These are phyloP conservation scores for Vitis cinerea DNA, from an alignment of 164 flowering plant species.

Conservation along the genomic window DNA sequence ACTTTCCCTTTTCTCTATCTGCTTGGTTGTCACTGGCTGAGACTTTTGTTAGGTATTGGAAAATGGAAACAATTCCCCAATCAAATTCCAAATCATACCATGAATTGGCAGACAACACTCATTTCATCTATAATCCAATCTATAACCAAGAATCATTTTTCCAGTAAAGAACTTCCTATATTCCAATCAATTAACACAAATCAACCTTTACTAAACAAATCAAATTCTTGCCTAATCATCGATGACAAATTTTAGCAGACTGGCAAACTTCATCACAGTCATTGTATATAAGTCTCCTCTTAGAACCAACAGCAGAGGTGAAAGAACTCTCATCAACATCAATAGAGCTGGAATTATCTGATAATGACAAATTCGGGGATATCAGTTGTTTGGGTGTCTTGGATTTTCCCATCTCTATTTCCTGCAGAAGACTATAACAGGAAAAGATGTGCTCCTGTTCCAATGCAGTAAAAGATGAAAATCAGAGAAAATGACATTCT, in stretches of 20 bases:
- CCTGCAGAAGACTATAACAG: constrained; percentile 35
- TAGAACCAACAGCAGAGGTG: constrained; percentile 17
- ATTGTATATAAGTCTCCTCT: constrained; percentile 29
- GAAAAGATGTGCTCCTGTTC: constrained; percentile 30
- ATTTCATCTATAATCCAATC: constrained; percentile 10
- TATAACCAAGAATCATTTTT: constrained; percentile 2
- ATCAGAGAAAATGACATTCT: neutral
- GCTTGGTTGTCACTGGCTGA: constrained; percentile 24
- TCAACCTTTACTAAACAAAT: neutral
- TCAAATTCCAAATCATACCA: constrained; percentile 22
- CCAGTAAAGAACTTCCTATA: neutral
- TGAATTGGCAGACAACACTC: constrained; percentile 11
- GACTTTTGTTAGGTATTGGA: constrained; percentile 27
- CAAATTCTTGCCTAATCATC: constrained; percentile 2
- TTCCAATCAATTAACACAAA: constrained; percentile 17
- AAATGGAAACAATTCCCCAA: constrained; percentile 24
- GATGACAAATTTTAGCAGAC: constrained; percentile 13
- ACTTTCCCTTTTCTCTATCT: constrained; percentile 17
- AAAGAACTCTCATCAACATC: constrained; percentile 17
- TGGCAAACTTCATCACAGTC: constrained; percentile 18
- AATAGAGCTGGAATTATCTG: constrained; percentile 10
- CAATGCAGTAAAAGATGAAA: constrained; percentile 3
- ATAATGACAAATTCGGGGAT: constrained; percentile 5
- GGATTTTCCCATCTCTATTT: constrained; percentile 19
- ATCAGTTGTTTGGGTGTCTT: constrained; percentile 21